Percentiles rank a stretch among this genome's conserved stretches.
Evolutionary conservation across 345 rosid genomes (phyloP).

Genomic region (Rhodomyrtus tomentosa): DNA sequence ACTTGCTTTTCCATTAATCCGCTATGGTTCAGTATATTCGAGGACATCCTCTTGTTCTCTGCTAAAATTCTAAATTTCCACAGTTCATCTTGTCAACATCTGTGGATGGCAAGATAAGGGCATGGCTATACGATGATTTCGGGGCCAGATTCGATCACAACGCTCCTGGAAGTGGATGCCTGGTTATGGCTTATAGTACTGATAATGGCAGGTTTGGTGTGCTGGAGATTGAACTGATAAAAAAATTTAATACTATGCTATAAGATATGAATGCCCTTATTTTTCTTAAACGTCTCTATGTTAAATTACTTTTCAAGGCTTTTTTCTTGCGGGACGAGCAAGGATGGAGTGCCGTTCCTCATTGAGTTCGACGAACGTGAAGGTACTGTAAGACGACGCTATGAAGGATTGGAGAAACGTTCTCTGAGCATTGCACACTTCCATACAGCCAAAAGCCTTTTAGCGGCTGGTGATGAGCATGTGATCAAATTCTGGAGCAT

Average conservation of each 20-base stretch:
- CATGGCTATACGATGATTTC: conserved; percentile 20
- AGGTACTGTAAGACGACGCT: conserved; percentile 18
- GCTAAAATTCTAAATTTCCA: not conserved
- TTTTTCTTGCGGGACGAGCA: conserved; percentile 25
- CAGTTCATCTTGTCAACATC: conserved; percentile 38
- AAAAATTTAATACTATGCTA: too few relatives aligned
- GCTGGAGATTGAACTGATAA: not conserved
- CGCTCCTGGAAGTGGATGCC: conserved; percentile 24
- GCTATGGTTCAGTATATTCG: not conserved
- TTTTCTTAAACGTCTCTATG: not conserved
- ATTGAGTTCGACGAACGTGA: conserved; percentile 29
- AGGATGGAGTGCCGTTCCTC: conserved; percentile 26
- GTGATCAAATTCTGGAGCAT: conserved; percentile 21
- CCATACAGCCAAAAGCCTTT: conserved; percentile 11
- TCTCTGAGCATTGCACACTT: conserved; percentile 14
- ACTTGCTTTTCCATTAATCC: not conserved
- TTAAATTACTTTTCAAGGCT: conserved; percentile 1
- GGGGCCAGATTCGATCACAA: conserved; percentile 19
- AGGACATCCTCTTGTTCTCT: not conserved
- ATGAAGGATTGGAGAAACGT: conserved; percentile 16
- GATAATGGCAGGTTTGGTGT: conserved; percentile 8
- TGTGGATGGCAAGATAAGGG: conserved; percentile 30
- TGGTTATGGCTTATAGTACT: conserved; percentile 22
- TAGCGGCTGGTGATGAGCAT: conserved; percentile 34
- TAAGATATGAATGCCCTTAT: not conserved